Percentiles rank a stretch among this genome's conserved stretches.
Conservation (phyloP, 305 asterid genomes). For the Fraxinus nigra region DNA sequence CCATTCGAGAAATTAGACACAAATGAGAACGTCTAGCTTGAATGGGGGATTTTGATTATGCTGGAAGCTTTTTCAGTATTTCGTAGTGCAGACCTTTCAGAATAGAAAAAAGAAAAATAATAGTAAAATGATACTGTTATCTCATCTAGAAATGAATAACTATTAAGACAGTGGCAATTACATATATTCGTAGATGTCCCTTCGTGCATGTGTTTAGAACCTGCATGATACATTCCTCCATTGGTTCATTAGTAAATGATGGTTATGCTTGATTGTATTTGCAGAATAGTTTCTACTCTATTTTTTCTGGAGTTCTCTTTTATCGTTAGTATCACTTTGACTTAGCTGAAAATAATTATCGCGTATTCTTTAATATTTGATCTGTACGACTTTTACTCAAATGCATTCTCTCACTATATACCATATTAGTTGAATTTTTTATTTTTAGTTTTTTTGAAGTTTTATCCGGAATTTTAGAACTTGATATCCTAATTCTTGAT, state of each 20-base stretch:
- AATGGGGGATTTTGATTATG: neutral
- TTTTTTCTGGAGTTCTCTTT: constrained; percentile 5
- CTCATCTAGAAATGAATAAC: neutral
- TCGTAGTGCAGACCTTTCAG: constrained; percentile 2
- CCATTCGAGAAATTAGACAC: neutral
- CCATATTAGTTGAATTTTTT: neutral
- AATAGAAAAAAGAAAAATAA: neutral
- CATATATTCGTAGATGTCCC: neutral
- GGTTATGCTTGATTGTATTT: neutral
- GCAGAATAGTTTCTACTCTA: neutral
- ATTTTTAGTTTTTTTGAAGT: neutral
- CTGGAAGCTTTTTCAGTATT: neutral
- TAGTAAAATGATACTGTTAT: neutral
- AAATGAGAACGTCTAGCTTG: neutral
- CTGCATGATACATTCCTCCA: neutral
- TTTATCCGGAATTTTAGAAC: constrained; percentile 12
- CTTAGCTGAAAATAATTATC: constrained; percentile 8
- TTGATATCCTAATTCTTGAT: constrained; percentile 28
- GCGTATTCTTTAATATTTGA: neutral
- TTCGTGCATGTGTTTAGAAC: neutral
- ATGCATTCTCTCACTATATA: neutral
- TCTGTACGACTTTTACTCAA: neutral
- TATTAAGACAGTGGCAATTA: neutral
- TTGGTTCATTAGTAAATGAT: constrained; percentile 4
- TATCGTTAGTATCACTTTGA: neutral